Base-by-base conservation (phyloP, 306 rosid species). In the Trifolium subterraneum region DNA sequence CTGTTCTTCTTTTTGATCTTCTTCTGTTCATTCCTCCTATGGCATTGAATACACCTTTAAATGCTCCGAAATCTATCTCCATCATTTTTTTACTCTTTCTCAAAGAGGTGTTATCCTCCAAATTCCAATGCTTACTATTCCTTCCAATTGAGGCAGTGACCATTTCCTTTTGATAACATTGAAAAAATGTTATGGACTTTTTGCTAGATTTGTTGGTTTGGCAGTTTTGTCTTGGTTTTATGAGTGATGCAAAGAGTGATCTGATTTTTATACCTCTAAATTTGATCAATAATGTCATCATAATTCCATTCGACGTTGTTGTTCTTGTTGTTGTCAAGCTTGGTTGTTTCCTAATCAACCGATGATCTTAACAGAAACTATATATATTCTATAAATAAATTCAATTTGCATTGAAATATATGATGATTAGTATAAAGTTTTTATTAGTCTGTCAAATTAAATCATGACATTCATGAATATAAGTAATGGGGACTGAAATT, bases 261-360 rank as follows among this genome's bases (percentile, higher is more conserved):
- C 83, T 75, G 2, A 86, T 72, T 63, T 82, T 84, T 55, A 72
- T 75, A 33, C 82, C 80, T 84, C 75, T 58, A 64, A 84, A 73
- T 80, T 84, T 88, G 41, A 80, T 80, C 56, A 88, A 25, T 45
- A 84, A 33, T 59, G 82, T 88, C 86, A 80, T 76, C 27, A 88
- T 75, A 10, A 79, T 58, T 23, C 83, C 82, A 19, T 64, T 81
- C 31, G 41, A 0, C 6, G 70, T 76, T 44, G 31, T 82, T 39
- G 81, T 36, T 36, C 10, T 36, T 2, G 39, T 31, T 29, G 73
- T 55, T 29, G 61, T 48, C 62, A 29, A n/a, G 50, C 73, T 82
- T 84, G 66, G 79, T 70, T 75, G 71, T 23, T 73, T 84, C 75
- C 79, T n/a, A 3, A 8, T 31, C 35, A 56, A 5, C 5, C 8